Percentiles rank a stretch among this genome's conserved stretches.
phyloP scores from a whole-genome alignment of 192 early-diverging fungal species.

The Geranomyces variabilis region DNA sequence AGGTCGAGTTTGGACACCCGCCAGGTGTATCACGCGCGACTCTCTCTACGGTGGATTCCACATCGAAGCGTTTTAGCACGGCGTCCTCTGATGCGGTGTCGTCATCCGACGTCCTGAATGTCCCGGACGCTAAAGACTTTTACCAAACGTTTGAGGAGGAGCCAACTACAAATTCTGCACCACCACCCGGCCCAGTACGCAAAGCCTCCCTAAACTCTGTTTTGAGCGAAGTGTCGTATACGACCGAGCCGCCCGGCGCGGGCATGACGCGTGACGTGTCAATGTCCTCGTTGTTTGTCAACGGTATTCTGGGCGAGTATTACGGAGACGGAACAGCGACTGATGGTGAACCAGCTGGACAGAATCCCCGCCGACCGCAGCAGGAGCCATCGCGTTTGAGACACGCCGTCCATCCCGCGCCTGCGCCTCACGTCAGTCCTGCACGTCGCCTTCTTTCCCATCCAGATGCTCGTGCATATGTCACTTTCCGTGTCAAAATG shows the following conservation, averaged over 20 bases:
- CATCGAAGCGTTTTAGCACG: neutral
- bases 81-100: neutral
- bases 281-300: conserved; percentile 19
- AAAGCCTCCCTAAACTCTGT: conserved; percentile 11
- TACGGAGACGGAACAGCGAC: neutral
- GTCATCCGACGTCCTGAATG: neutral
- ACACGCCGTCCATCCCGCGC: too few relatives aligned
- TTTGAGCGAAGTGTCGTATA: conserved; percentile 30
- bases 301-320: conserved; percentile 20
- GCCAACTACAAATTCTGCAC: neutral
- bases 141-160: neutral
- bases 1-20: conserved; percentile 1
- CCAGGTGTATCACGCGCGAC: neutral
- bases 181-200: neutral
- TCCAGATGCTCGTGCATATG: conserved; percentile 11
- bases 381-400: neutral
- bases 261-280: conserved; percentile 28
- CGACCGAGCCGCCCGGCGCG: conserved; percentile 26
- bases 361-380: neutral
- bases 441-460: conserved; percentile 26
- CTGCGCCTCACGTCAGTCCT: neutral
- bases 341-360: conserved; percentile 10
- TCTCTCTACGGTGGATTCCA: neutral
- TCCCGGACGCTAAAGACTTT: conserved; percentile 1
- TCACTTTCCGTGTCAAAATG: conserved; percentile 29